These are phyloP conservation scores for Alliaria petiolata DNA, from an alignment of 345 rosid genomes.

Conservation along the genomic window DNA sequence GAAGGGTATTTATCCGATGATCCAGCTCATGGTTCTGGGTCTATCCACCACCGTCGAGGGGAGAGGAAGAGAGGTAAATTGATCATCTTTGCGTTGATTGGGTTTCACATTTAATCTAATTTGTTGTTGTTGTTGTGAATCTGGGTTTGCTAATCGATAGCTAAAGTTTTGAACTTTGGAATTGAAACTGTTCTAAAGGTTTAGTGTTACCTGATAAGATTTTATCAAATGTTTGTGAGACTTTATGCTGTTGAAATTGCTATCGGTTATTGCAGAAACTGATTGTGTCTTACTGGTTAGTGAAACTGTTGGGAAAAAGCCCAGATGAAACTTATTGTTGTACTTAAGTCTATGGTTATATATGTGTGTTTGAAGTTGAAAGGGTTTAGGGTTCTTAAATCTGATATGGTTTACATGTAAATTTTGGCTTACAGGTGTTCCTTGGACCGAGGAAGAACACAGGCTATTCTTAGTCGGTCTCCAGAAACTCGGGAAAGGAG, in stretches of 20 bases:
- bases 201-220: no score
- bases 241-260: neutral
- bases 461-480: constrained; percentile 83
- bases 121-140: no score
- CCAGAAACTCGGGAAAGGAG: constrained; percentile 92
- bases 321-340: neutral
- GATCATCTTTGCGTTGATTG: neutral
- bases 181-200: neutral
- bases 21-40: constrained; percentile 64
- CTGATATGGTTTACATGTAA: neutral
- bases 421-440: constrained; percentile 49
- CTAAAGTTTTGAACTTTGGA: neutral
- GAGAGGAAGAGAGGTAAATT: constrained; percentile 84
- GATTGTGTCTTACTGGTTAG: constrained; percentile 1
- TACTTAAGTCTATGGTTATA: neutral
- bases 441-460: constrained; percentile 99
- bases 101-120: no score
- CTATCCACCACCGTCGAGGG: constrained; percentile 56
- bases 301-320: neutral
- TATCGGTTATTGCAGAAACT: neutral
- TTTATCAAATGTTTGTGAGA: no score
- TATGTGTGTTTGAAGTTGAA: neutral
- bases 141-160: neutral
- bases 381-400: neutral
- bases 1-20: constrained; percentile 85